A percentile compares a stretch with the other conserved stretches of the same genome.
phyloP scores from a whole-genome alignment of 768 basidiomycete species.

The Mycena crocata region DNA sequence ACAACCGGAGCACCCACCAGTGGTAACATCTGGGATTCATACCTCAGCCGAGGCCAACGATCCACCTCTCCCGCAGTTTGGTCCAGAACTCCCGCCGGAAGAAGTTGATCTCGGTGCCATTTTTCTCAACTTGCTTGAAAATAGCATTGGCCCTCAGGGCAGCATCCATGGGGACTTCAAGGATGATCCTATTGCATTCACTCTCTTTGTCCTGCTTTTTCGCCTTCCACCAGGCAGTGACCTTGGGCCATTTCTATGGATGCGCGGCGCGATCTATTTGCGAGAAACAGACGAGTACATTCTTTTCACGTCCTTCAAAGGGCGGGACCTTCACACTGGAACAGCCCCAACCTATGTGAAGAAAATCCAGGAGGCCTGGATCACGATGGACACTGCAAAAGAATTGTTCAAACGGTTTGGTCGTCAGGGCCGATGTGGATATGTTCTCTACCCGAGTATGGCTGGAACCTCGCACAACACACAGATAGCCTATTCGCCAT shows the following conservation, averaged over 20 bases:
- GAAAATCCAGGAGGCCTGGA: background rate
- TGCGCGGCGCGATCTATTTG: slow-evolving; percentile 2
- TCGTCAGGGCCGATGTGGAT: slow-evolving; percentile 6
- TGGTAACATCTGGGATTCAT: too few relatives aligned
- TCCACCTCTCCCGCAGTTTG: too few relatives aligned
- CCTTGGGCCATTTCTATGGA: slow-evolving; percentile 11
- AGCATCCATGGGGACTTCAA: slow-evolving; percentile 2
- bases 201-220: slow-evolving; percentile 11
- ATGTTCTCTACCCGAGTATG: slow-evolving; percentile 16
- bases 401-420: slow-evolving; percentile 11
- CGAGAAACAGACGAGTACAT: slow-evolving; percentile 10
- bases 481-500: slow-evolving; percentile 2
- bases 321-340: slow-evolving; percentile 3
- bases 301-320: slow-evolving; percentile 12
- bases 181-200: background rate
- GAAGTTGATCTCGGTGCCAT: background rate
- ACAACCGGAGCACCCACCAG: too few relatives aligned
- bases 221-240: slow-evolving; percentile 9
- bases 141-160: slow-evolving; percentile 2
- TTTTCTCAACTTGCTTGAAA: background rate
- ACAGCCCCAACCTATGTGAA: slow-evolving; percentile 4
- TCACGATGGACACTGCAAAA: background rate
- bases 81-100: too few relatives aligned
- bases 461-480: slow-evolving; percentile 7
- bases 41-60: too few relatives aligned